Percentiles rank a stretch among this genome's conserved stretches.
These are phyloP conservation scores for Orbilia blumenaviensis DNA, from an alignment of 2,329 filamentous ascomycete genomes.

Conservation along the genomic window DNA sequence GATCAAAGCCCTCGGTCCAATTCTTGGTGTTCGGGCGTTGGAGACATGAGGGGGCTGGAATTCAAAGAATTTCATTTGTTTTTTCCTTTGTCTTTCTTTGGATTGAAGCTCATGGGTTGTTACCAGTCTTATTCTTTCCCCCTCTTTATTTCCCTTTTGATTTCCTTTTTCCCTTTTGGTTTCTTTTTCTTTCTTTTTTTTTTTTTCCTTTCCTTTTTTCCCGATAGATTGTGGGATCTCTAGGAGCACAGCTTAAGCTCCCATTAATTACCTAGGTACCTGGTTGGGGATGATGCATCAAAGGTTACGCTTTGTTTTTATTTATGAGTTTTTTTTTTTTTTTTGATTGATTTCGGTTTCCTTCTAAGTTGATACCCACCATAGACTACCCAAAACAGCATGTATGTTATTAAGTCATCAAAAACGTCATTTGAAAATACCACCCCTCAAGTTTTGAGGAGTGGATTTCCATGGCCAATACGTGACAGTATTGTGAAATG, in stretches of 20 bases:
- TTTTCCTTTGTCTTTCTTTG: conserved; percentile 28
- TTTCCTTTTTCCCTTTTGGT: not conserved
- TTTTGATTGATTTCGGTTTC: not conserved
- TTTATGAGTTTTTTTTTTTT: not conserved
- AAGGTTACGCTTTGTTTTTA: conserved; percentile 9
- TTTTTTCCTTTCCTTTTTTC: not conserved
- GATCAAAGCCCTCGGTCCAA: conserved; percentile 1
- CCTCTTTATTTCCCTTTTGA: not conserved
- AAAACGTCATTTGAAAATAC: conserved; percentile 11
- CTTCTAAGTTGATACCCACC: not conserved
- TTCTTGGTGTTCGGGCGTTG: not conserved
- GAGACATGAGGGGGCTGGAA: not conserved
- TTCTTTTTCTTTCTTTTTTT: conserved; percentile 1
- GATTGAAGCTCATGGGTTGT: not conserved
- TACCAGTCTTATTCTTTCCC: not conserved
- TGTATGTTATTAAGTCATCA: not conserved
- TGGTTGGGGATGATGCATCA: no score
- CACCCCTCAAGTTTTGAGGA: not conserved
- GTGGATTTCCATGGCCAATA: not conserved
- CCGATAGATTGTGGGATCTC: no score
- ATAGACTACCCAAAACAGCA: not conserved
- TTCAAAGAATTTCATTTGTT: not conserved
- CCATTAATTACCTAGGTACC: no score
- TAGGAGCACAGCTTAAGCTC: no score
- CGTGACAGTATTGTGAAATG: not conserved